Percentiles rank a stretch among this genome's conserved stretches.
Conservation (phyloP, 2,329 filamentous ascomycete species). For the Chaetomium olivaceum region DNA sequence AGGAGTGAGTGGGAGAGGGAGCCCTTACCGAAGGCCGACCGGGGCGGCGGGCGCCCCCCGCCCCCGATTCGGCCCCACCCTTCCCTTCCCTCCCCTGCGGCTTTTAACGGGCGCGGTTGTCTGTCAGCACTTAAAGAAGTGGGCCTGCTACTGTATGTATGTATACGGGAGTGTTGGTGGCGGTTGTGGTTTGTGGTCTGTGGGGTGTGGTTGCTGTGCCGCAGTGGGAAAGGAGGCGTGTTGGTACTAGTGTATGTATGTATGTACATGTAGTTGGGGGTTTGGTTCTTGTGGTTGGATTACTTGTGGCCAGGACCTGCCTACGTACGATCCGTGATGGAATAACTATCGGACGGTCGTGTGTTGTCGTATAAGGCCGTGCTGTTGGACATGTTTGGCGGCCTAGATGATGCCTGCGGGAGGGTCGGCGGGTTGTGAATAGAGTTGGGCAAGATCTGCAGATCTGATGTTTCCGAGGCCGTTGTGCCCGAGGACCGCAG, state of each 20-base stretch:
- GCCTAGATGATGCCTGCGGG: neutral
- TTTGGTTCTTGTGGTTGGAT: too few species aligned
- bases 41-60: neutral
- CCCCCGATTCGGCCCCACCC: neutral
- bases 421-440: neutral
- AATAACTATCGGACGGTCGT: neutral
- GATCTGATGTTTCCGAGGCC: neutral
- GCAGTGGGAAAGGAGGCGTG: neutral
- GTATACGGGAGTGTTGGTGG: neutral
- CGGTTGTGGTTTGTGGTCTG: neutral
- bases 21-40: neutral
- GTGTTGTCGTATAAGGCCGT: neutral
- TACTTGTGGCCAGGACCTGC: too few species aligned
- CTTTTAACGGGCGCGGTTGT: neutral
- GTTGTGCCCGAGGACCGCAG: neutral
- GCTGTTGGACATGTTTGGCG: neutral
- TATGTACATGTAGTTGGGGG: too few species aligned
- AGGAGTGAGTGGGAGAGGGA: too few species aligned
- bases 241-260: too few species aligned
- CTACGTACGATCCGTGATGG: neutral
- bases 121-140: neutral
- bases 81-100: neutral
- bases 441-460: conserved; percentile 3
- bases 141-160: neutral
- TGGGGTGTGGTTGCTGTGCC: too few species aligned